Conservation (phyloP, 2,329 filamentous ascomycete species). For the Blumeriella jaapii region DNA sequence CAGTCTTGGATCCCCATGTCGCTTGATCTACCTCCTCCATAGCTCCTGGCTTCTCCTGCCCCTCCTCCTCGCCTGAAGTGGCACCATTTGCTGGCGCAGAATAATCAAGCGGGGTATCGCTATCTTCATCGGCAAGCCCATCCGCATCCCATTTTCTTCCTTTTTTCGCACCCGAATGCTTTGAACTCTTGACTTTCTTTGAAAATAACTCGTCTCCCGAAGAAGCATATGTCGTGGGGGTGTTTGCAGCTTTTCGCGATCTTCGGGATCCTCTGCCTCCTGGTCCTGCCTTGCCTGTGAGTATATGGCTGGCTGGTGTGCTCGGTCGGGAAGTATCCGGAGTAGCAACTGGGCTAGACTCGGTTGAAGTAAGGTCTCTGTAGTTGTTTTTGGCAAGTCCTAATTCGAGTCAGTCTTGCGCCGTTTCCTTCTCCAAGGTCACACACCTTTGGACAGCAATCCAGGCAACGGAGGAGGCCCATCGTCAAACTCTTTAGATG, state of each 20-base stretch:
- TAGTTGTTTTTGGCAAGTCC: constrained; percentile 23
- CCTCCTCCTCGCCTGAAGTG: constrained; percentile 41
- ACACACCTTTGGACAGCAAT: constrained; percentile 21
- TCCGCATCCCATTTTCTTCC: constrained; percentile 88
- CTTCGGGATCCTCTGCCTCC: constrained; percentile 69
- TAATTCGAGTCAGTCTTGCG: constrained; percentile 8
- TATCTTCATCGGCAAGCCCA: constrained; percentile 71
- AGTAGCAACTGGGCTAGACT: constrained; percentile 58
- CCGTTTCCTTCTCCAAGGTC: background rate
- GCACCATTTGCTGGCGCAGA: constrained; percentile 49
- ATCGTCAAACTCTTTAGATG: constrained; percentile 27
- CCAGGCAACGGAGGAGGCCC: constrained; percentile 38
- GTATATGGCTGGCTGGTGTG: constrained; percentile 58
- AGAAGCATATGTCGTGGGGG: constrained; percentile 49
- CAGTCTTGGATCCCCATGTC: constrained; percentile 75
- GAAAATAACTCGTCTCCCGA: constrained; percentile 71
- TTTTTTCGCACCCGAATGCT: constrained; percentile 57
- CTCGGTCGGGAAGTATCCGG: constrained; percentile 69
- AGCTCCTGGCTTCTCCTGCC: constrained; percentile 40
- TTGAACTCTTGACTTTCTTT: constrained; percentile 43
- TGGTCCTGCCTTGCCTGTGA: constrained; percentile 65
- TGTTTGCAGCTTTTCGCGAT: constrained; percentile 59
- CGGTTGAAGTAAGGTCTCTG: constrained; percentile 29
- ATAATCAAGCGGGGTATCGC: constrained; percentile 75
- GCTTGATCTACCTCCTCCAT: constrained; percentile 67